phyloP scores from a whole-genome alignment of 257 asterid species.

The Echites panduratus region DNA sequence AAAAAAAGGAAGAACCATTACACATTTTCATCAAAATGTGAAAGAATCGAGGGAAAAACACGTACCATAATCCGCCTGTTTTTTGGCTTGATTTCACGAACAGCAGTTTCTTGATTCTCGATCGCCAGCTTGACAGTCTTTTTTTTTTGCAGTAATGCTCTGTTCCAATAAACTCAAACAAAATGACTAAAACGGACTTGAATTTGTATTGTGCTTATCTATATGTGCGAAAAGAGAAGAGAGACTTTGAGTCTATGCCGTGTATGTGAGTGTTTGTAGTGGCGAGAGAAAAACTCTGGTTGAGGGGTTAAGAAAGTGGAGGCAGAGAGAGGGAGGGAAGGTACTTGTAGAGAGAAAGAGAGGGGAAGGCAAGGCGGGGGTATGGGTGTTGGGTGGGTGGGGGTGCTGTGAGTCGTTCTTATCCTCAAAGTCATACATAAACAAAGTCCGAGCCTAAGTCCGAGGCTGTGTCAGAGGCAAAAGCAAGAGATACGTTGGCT shows the following conservation, averaged over 20 bases:
- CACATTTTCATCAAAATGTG: neutral
- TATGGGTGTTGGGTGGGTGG: neutral
- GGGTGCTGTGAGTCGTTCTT: constrained; percentile 51
- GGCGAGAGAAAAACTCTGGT: constrained; percentile 19
- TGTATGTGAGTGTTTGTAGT: neutral
- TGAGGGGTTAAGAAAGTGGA: constrained; percentile 32
- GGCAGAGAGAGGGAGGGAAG: constrained; percentile 32
- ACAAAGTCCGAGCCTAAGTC: constrained; percentile 43
- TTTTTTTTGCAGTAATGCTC: constrained; percentile 3
- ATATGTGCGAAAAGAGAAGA: neutral
- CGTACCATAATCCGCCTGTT: constrained; percentile 68
- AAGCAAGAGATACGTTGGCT: constrained; percentile 44
- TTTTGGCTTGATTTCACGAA: constrained; percentile 60
- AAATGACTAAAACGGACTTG: neutral
- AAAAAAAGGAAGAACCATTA: too few relatives aligned
- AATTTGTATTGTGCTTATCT: neutral
- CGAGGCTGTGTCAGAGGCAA: constrained; percentile 18
- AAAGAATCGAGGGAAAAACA: neutral
- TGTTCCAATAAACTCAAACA: neutral
- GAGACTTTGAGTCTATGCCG: neutral
- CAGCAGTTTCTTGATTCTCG: constrained; percentile 51
- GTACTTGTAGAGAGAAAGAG: constrained; percentile 27
- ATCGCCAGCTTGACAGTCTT: constrained; percentile 62
- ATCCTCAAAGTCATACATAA: constrained; percentile 39
- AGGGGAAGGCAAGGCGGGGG: neutral